Base-by-base conservation (phyloP, 306 rosid genomes). In the Cicer judaicum region DNA sequence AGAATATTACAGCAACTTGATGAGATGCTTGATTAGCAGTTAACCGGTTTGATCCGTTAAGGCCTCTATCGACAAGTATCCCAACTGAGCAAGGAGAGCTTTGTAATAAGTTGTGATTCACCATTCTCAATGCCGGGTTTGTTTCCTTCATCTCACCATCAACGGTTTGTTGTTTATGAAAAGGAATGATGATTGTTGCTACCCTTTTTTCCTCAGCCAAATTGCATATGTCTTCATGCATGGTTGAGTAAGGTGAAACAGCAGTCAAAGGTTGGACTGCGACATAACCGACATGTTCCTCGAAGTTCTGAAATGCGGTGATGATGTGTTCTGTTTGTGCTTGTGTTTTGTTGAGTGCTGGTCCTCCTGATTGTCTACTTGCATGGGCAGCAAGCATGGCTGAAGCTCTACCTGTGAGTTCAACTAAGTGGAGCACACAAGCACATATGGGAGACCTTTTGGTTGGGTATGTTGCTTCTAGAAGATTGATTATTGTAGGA, bases 161-260 rank as follows among this genome's bases (percentile, higher is more conserved):
- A 2, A 93, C 93, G 0, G 98, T 89, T 57, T 89, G 93, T 46
- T 91, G 97, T 74, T 91, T 93, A 24, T 93, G 98, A 80, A 93
- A 93, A 59, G 97, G 98, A 64, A 93, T 85, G 82, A 93, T 87
- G 34, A 93, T 54, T 40, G 85, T 46, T 54, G 92, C 87, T 0
- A 82, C 97, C 4, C 96, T 86, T 69, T 88, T 89, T 48, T 93
- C 98, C 62, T 89, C 98, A 0, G 96, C 96, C 65, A 89, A 75
- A 62, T 46, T 77, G 83, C 91, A 84, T 83, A 93, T 89, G 80
- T 91, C 97, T 77, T 93, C 89, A 70, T 91, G 97, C 97, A 93
- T 93, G 21, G 92, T 88, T 1, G 96, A 77, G 87, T 93, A 93
- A 0, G 96, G 91, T 8, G 96, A 93, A 38, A 89, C 72, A 2